Conservation (phyloP, 768 basidiomycete genomes). For the Russula foetens region DNA sequence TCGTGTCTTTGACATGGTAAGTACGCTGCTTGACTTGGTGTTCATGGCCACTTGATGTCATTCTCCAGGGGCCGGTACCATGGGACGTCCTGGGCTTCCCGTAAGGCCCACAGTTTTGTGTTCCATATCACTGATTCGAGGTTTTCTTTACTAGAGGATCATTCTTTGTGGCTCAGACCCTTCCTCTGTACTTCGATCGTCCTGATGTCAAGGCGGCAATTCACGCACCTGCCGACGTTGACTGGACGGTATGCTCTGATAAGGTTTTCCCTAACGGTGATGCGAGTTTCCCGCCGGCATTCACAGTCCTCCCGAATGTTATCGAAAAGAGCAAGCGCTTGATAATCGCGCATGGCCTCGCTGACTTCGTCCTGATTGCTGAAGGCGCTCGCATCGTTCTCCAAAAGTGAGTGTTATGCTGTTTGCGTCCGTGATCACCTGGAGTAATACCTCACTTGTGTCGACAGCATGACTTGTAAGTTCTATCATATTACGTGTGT, state of each 20-base stretch:
- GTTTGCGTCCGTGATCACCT: not conserved
- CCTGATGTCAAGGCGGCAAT: not conserved
- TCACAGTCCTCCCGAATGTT: slow-evolving; percentile 51
- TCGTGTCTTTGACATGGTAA: slow-evolving; percentile 57
- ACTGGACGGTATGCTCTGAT: not conserved
- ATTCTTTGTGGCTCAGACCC: not conserved
- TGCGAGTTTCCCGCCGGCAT: not conserved
- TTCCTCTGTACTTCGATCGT: not conserved
- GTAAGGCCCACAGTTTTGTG: not conserved
- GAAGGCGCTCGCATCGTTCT: slow-evolving; percentile 43
- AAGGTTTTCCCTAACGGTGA: not conserved
- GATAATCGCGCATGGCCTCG: slow-evolving; percentile 65
- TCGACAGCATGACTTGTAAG: slow-evolving; percentile 15
- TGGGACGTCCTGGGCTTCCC: slow-evolving; percentile 64
- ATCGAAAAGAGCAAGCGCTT: slow-evolving; percentile 66
- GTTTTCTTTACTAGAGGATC: not conserved
- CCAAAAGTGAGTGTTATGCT: slow-evolving; percentile 28
- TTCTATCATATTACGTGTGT: not conserved
- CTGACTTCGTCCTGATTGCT: slow-evolving; percentile 66
- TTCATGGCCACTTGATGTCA: not conserved
- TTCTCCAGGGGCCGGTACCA: slow-evolving; percentile 44
- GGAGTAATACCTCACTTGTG: not conserved
- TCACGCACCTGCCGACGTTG: not conserved
- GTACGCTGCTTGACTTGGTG: not conserved
- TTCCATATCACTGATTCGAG: not conserved